phyloP scores from a whole-genome alignment of 164 flowering plant species.

The Magnolia changhungtana region DNA sequence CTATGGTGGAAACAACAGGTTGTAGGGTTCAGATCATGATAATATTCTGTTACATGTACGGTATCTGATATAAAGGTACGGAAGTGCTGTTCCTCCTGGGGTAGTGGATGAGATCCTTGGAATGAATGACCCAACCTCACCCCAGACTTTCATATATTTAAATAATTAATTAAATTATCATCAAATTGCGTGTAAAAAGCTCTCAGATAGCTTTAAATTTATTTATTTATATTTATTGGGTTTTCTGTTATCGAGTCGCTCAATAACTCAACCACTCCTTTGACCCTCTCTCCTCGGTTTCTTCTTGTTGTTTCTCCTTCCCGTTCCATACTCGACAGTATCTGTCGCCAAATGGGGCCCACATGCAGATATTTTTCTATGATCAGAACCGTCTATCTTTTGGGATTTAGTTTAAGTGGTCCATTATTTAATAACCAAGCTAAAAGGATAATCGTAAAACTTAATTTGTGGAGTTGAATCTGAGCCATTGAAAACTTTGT shows the following conservation, averaged over 20 bases:
- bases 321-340: not conserved
- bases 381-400: not conserved
- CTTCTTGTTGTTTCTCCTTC: not conserved
- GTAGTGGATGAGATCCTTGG: not conserved
- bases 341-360: not conserved
- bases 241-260: constrained; percentile 35
- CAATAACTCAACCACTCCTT: constrained; percentile 61
- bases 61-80: not conserved
- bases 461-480: too few relatives aligned
- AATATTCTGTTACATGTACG: not conserved
- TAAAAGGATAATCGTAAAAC: not conserved
- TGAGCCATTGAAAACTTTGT: too few relatives aligned
- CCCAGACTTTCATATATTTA: not conserved
- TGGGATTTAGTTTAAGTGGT: not conserved
- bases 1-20: not conserved
- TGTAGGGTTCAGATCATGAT: not conserved
- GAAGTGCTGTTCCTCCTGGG: not conserved
- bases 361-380: too few relatives aligned
- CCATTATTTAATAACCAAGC: not conserved
- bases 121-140: not conserved
- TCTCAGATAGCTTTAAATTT: constrained; percentile 1
- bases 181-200: not conserved
- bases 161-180: not conserved
- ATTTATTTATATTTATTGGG: constrained; percentile 11
- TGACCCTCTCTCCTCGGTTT: constrained; percentile 36